These are phyloP conservation scores for Hamamelis virginiana DNA, from an alignment of 164 flowering plant genomes.

Conservation along the genomic window DNA sequence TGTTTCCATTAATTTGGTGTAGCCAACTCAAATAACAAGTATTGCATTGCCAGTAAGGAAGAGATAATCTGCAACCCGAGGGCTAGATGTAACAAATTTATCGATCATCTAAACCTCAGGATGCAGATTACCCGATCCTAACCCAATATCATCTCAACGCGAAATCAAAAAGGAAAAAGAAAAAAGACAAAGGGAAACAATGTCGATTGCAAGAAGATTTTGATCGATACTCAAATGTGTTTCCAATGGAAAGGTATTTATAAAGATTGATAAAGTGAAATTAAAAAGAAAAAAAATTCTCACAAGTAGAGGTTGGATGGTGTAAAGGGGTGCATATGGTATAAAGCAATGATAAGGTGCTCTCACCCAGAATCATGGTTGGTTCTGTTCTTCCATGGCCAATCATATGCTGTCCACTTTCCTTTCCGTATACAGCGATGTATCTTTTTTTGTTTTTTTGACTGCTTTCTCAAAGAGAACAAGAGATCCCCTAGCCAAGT, in stretches of 20 bases:
- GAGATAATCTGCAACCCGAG: constrained; percentile 57
- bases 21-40: background rate
- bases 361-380: constrained; percentile 15
- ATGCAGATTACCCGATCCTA: constrained; percentile 64
- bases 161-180: background rate
- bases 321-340: constrained; percentile 18
- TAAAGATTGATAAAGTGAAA: constrained; percentile 10
- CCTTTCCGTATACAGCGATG: constrained; percentile 16
- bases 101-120: constrained; percentile 63
- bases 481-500: background rate
- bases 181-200: background rate
- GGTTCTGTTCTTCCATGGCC: constrained; percentile 22
- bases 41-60: constrained; percentile 32
- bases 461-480: constrained; percentile 15
- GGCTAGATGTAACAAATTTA: constrained; percentile 23
- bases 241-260: constrained; percentile 9
- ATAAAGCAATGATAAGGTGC: constrained; percentile 31
- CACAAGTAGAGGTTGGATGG: constrained; percentile 9
- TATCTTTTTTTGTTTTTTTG: constrained; percentile 5
- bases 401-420: constrained; percentile 15
- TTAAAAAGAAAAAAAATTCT: constrained; percentile 14
- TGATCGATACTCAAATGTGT: background rate
- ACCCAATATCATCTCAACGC: constrained; percentile 21
- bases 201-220: background rate
- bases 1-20: no score